These are phyloP conservation scores for Hyphodiscus sp. DNA, from an alignment of 2,329 filamentous ascomycete species.

Conservation along the genomic window DNA sequence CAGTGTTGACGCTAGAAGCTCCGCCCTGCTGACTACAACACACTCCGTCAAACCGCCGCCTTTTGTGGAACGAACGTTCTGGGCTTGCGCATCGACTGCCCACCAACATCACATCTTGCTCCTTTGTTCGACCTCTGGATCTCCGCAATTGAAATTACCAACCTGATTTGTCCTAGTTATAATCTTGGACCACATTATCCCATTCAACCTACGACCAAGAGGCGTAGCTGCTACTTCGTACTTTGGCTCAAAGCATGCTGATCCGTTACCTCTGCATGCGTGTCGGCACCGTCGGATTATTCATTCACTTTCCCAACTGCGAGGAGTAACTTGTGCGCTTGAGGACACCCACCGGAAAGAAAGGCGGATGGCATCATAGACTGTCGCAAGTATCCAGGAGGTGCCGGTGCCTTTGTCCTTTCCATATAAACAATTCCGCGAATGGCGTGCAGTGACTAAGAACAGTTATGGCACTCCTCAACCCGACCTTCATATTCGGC, in stretches of 20 bases:
- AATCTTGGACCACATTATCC: neutral
- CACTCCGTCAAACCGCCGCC: neutral
- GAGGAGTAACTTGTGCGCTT: neutral
- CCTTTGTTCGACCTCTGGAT: neutral
- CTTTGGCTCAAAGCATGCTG: neutral
- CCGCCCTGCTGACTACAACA: no score
- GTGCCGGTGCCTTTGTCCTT: neutral
- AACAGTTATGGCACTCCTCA: slow-evolving; percentile 54
- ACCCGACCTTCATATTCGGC: slow-evolving; percentile 79
- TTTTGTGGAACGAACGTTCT: neutral
- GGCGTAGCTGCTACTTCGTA: no score
- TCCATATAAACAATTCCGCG: slow-evolving; percentile 3
- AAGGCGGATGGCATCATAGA: neutral
- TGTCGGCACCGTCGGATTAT: neutral
- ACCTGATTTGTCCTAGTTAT: neutral
- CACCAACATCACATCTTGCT: neutral
- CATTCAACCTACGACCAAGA: neutral
- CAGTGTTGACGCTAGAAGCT: neutral
- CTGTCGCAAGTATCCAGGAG: neutral
- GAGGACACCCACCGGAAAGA: neutral
- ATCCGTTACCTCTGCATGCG: neutral
- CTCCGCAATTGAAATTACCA: neutral
- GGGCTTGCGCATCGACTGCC: neutral
- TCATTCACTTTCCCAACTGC: neutral
- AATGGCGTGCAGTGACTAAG: slow-evolving; percentile 19